Conservation (phyloP, 495 filamentous ascomycete genomes). For the Cairneyella variabilis region DNA sequence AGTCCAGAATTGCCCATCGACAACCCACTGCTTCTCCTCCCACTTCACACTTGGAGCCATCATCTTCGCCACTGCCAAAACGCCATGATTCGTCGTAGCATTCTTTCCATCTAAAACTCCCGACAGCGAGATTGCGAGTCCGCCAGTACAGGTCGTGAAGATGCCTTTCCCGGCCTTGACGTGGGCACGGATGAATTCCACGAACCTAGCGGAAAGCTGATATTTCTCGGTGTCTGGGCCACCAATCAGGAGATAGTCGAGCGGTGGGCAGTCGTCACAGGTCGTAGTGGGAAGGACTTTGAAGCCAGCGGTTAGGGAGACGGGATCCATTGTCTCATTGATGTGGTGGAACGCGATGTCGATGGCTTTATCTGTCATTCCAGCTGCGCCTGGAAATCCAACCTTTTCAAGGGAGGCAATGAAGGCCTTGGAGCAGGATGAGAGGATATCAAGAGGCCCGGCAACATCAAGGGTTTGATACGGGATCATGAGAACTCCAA, state of each 20-base stretch:
- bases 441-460: conserved; percentile 32
- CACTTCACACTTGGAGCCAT: conserved; percentile 31
- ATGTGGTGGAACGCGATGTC: conserved; percentile 33
- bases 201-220: conserved; percentile 20
- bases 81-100: conserved; percentile 31
- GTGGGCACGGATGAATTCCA: conserved; percentile 26
- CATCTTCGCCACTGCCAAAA: conserved; percentile 19
- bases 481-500: conserved; percentile 12
- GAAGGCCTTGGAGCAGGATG: conserved; percentile 21
- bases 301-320: conserved; percentile 23
- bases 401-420: background rate
- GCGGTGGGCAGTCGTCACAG: conserved; percentile 26
- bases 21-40: conserved; percentile 33
- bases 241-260: conserved; percentile 30
- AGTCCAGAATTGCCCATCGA: conserved; percentile 36
- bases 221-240: conserved; percentile 20
- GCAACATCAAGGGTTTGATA: conserved; percentile 35
- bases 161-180: conserved; percentile 21
- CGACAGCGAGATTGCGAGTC: conserved; percentile 18
- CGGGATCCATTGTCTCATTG: conserved; percentile 29
- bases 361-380: conserved; percentile 21
- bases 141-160: conserved; percentile 33
- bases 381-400: background rate
- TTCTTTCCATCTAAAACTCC: conserved; percentile 27
- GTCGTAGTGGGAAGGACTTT: conserved; percentile 28